phyloP scores from a whole-genome alignment of 441 rosid genomes.

The Eruca vesicaria region DNA sequence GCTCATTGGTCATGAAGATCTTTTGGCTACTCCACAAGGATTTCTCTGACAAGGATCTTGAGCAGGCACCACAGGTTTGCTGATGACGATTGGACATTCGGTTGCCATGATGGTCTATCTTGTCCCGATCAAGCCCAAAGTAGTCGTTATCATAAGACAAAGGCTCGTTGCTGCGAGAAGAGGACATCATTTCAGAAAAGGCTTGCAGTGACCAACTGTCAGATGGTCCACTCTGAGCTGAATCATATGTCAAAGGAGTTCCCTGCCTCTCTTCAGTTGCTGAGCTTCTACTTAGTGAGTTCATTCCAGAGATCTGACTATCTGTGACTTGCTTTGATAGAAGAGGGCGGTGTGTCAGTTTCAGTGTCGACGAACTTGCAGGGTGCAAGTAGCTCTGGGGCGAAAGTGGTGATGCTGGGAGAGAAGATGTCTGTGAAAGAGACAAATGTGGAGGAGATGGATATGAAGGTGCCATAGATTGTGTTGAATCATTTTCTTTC shows the following conservation, averaged over 20 bases:
- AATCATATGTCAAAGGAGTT: conserved; percentile 41
- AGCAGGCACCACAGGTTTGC: conserved; percentile 84
- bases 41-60: conserved; percentile 72
- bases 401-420: conserved; percentile 50
- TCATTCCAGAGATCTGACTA: conserved; percentile 41
- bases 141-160: conserved; percentile 62
- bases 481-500: conserved; percentile 51
- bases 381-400: conserved; percentile 54
- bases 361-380: conserved; percentile 45
- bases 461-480: conserved; percentile 30
- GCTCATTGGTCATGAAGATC: conserved; percentile 65
- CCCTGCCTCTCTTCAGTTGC: conserved; percentile 56
- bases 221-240: conserved; percentile 60
- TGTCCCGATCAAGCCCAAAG: conserved; percentile 45
- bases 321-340: conserved; percentile 50
- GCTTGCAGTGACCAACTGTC: conserved; percentile 86
- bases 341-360: conserved; percentile 45
- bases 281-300: conserved; percentile 51
- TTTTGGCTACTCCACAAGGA: conserved; percentile 80
- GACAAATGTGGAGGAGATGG: conserved; percentile 58
- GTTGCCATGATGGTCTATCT: conserved; percentile 42
- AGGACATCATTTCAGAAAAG: conserved; percentile 78
- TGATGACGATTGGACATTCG: conserved; percentile 43
- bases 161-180: conserved; percentile 58
- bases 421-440: conserved; percentile 57